A percentile compares a stretch with the other conserved stretches of the same genome.
Conservation (phyloP, 495 filamentous ascomycete genomes). For the Penicillium fimorum region DNA sequence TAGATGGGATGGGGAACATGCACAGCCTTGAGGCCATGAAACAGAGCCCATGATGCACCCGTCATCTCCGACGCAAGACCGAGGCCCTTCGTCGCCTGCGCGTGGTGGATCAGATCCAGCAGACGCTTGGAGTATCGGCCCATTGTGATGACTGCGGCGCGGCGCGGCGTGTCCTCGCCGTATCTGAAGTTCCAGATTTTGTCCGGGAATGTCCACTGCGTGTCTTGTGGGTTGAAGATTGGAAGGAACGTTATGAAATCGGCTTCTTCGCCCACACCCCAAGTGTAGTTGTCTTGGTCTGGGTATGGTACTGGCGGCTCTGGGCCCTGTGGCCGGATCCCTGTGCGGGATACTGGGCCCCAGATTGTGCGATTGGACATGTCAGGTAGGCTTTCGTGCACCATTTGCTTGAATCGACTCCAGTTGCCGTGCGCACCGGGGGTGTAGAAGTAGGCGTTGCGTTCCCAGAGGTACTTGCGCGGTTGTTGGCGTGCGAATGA, state of each 20-base stretch:
- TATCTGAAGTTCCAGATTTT: constrained; percentile 37
- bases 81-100: constrained; percentile 40
- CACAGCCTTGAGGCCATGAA: constrained; percentile 64
- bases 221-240: constrained; percentile 65
- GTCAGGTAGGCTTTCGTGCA: constrained; percentile 44
- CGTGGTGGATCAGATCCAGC: constrained; percentile 25
- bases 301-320: constrained; percentile 52
- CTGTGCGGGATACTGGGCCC: constrained; percentile 47
- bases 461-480: constrained; percentile 70
- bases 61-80: constrained; percentile 70
- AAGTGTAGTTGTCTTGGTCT: constrained; percentile 61
- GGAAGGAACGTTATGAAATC: constrained; percentile 71
- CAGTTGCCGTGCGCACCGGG: constrained; percentile 61
- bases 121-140: constrained; percentile 60
- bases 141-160: constrained; percentile 66
- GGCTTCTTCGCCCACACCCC: constrained; percentile 75
- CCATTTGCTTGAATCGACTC: constrained; percentile 50
- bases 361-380: constrained; percentile 48
- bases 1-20: constrained; percentile 60
- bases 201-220: constrained; percentile 60
- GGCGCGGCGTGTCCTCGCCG: constrained; percentile 53
- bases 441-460: constrained; percentile 70
- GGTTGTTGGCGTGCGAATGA: constrained; percentile 62
- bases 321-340: constrained; percentile 59
- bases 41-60: constrained; percentile 60